Evolutionary conservation across 1,284 basidiomycete genomes (phyloP).

Genomic region (Melampsora larici-populina): DNA sequence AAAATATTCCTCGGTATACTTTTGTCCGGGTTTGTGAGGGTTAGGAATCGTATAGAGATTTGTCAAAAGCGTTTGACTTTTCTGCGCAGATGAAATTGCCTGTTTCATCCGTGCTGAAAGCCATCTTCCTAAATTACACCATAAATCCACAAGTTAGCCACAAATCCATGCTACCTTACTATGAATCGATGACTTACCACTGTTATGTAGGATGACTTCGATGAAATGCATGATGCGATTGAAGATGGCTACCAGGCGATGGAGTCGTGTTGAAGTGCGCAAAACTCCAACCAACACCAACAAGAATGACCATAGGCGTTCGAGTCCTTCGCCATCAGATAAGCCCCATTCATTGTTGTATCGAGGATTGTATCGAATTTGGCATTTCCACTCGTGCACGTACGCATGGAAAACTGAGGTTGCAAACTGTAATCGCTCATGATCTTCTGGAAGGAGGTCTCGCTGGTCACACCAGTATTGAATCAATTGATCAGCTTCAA

Average conservation of each 20-base stretch:
- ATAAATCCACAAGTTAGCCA: neutral
- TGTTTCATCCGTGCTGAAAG: neutral
- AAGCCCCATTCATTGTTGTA: no score
- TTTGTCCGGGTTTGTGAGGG: neutral
- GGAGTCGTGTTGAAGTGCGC: neutral
- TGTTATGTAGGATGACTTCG: neutral
- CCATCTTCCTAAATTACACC: neutral
- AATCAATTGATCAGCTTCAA: neutral
- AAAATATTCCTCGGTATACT: constrained; percentile 3
- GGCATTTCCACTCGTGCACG: no score
- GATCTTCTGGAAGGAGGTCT: neutral
- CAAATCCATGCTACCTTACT: neutral
- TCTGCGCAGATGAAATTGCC: neutral
- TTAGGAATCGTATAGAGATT: neutral
- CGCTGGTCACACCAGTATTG: neutral
- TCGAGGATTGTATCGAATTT: no score
- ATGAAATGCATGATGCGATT: neutral
- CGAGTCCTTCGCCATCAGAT: no score
- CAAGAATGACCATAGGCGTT: constrained; percentile 35
- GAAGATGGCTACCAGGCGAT: neutral
- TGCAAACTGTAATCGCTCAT: neutral
- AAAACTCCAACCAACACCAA: constrained; percentile 1
- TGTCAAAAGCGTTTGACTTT: neutral
- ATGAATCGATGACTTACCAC: neutral
- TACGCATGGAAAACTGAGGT: no score